Evolutionary conservation across 352 stramenopile genomes (phyloP).

Genomic region (Phytophthora tentaculata): DNA sequence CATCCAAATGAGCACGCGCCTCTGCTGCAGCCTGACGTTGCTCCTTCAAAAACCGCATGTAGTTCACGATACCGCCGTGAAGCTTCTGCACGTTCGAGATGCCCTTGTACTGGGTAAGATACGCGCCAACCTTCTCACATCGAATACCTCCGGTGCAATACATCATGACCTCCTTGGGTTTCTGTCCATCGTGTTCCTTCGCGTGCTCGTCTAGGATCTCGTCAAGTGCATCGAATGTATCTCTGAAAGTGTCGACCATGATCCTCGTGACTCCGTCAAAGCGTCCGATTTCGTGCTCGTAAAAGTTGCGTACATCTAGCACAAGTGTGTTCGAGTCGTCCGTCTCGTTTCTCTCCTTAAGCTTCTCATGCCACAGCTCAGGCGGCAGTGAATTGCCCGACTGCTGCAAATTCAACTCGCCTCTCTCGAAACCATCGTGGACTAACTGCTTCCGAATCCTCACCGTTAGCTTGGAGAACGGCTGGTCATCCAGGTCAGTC

Average conservation of each 20-base stretch:
- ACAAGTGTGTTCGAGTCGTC: conserved; percentile 40
- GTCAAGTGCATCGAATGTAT: conserved; percentile 61
- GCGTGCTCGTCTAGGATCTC: conserved; percentile 47
- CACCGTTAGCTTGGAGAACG: conserved; percentile 85
- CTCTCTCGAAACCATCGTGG: conserved; percentile 71
- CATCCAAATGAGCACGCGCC: conserved; percentile 2
- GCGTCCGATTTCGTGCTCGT: conserved; percentile 62
- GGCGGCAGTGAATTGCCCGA: conserved; percentile 3
- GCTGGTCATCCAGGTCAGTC: conserved; percentile 7
- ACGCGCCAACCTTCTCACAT: conserved; percentile 69
- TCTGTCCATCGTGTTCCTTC: conserved; percentile 38
- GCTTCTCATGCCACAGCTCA: conserved; percentile 47
- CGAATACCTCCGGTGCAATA: conserved; percentile 72
- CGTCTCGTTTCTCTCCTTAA: conserved; percentile 35
- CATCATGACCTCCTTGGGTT: conserved; percentile 57
- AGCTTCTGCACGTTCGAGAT: conserved; percentile 63
- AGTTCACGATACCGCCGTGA: conserved; percentile 68
- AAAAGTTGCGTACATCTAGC: conserved; percentile 62
- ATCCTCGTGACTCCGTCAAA: conserved; percentile 57
- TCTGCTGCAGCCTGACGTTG: conserved; percentile 23
- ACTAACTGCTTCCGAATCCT: conserved; percentile 89
- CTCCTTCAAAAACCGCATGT: conserved; percentile 55
- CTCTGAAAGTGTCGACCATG: conserved; percentile 67
- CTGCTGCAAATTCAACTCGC: not conserved
- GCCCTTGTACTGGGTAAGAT: conserved; percentile 60